Conservation (phyloP, 169 alveolate genomes). For the Plasmodium gaboni region DNA sequence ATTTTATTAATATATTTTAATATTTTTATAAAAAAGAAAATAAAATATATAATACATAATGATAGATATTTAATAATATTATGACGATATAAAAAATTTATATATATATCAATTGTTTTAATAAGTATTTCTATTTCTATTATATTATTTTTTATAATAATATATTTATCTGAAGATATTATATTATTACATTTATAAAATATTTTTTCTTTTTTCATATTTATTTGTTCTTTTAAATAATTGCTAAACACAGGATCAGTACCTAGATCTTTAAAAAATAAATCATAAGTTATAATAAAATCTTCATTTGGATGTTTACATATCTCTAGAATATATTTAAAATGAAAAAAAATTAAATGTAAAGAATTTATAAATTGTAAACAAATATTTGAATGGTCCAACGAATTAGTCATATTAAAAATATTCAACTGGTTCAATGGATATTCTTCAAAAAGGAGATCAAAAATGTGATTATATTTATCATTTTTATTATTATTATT, state of each 20-base stretch:
- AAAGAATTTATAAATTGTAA: no score
- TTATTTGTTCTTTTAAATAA: conserved; percentile 26
- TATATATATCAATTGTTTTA: conserved; percentile 32
- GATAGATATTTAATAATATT: background rate
- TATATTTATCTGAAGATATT: conserved; percentile 11
- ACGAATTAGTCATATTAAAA: no score
- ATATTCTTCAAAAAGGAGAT: no score
- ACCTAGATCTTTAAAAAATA: conserved; percentile 30
- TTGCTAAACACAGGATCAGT: conserved; percentile 10
- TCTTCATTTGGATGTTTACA: background rate
- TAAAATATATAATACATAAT: conserved; percentile 15
- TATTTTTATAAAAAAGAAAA: conserved; percentile 39
- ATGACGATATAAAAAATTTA: conserved; percentile 1
- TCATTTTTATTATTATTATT: background rate
- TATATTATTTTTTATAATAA: conserved; percentile 33
- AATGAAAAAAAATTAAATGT: conserved; percentile 32
- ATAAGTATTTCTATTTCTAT: conserved; percentile 46
- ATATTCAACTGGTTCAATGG: no score
- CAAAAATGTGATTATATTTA: no score
- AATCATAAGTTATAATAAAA: background rate
- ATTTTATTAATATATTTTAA: conserved; percentile 29
- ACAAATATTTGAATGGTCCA: no score
- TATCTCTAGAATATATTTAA: conserved; percentile 19
- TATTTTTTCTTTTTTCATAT: conserved; percentile 46
- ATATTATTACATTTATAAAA: conserved; percentile 19